phyloP scores from a whole-genome alignment of 73 alveolate genomes.

The Diophrys sp. region DNA sequence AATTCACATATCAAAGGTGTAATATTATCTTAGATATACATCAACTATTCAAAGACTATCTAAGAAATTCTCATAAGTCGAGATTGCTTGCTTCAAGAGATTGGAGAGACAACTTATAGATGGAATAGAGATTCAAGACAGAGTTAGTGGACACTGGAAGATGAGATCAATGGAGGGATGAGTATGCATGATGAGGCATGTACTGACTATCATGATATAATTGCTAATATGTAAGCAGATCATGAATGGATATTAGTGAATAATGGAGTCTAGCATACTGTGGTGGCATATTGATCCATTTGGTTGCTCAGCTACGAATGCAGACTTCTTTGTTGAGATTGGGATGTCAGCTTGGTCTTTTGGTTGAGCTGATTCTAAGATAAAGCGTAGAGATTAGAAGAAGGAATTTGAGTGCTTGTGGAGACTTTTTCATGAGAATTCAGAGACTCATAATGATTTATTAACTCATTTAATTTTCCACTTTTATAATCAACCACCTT shows the following conservation, averaged over 20 bases:
- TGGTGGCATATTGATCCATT: constrained; percentile 98
- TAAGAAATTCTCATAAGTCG: constrained; percentile 86
- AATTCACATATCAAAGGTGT: constrained; percentile 45
- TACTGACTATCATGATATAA: constrained; percentile 71
- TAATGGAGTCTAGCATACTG: constrained; percentile 69
- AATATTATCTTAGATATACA: constrained; percentile 52
- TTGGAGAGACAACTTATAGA: constrained; percentile 78
- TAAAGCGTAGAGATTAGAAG: constrained; percentile 64
- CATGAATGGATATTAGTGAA: constrained; percentile 80
- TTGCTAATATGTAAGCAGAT: constrained; percentile 81
- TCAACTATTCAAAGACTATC: constrained; percentile 60
- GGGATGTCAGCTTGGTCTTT: constrained; percentile 85
- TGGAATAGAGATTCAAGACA: constrained; percentile 62
- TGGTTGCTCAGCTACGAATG: constrained; percentile 89
- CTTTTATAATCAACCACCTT: constrained; percentile 74
- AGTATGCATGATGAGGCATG: constrained; percentile 96
- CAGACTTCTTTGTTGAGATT: constrained; percentile 84
- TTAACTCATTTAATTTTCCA: constrained; percentile 62
- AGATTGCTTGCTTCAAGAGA: constrained; percentile 79
- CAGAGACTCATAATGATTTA: constrained; percentile 54
- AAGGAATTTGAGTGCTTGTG: constrained; percentile 81
- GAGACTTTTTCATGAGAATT: constrained; percentile 59
- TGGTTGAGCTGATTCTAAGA: constrained; percentile 88
- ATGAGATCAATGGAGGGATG: constrained; percentile 92
- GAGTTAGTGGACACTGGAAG: constrained; percentile 73